Conservation (phyloP, 2,329 filamentous ascomycete species). For the Pestalotiopsis sp. region DNA sequence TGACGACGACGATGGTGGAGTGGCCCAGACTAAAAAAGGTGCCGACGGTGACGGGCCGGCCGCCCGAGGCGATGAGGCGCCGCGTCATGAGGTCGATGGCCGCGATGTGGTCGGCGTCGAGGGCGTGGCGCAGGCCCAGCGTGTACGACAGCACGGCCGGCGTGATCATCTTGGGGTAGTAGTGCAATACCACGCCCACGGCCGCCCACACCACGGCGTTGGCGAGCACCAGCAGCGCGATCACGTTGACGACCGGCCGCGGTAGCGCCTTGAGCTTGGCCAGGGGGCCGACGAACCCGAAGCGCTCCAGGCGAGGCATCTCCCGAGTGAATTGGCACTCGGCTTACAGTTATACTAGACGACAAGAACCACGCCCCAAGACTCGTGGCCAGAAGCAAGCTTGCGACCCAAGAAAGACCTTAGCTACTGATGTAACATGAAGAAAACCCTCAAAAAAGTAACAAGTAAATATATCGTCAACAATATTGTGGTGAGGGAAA, state of each 20-base stretch:
- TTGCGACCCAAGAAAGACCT: neutral
- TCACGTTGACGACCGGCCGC: constrained; percentile 45
- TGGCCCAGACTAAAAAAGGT: constrained; percentile 95
- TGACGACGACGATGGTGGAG: constrained; percentile 89
- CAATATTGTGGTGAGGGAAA: neutral
- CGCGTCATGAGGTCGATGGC: constrained; percentile 96
- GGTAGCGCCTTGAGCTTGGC: constrained; percentile 31
- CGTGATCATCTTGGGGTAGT: constrained; percentile 67
- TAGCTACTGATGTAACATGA: neutral
- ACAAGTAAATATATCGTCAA: neutral
- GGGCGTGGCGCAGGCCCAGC: constrained; percentile 87
- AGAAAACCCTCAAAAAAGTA: neutral
- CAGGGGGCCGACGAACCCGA: constrained; percentile 20
- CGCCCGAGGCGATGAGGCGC: constrained; percentile 81
- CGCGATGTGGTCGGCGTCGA: constrained; percentile 87
- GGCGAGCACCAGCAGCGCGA: constrained; percentile 48
- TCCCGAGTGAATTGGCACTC: neutral
- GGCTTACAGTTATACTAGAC: too few relatives aligned
- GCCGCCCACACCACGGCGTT: constrained; percentile 60
- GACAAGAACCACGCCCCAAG: neutral
- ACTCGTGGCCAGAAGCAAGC: neutral
- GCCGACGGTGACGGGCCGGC: constrained; percentile 86
- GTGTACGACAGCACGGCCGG: constrained; percentile 86
- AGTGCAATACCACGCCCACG: constrained; percentile 54
- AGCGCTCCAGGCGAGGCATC: constrained; percentile 19